phyloP scores from a whole-genome alignment of 139 green algal genomes.

The Volvox reticuliferus region DNA sequence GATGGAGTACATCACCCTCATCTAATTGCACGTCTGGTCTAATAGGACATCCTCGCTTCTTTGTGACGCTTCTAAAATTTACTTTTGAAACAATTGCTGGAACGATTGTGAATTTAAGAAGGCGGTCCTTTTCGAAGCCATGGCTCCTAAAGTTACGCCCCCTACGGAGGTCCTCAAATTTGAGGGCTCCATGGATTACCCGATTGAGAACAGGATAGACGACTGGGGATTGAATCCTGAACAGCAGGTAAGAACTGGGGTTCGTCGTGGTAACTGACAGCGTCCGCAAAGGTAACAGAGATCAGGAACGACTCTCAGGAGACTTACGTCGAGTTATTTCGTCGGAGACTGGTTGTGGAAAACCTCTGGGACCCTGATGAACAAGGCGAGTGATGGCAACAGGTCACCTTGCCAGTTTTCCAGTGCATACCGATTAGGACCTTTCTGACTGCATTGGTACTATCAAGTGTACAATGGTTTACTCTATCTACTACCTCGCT shows the following conservation, averaged over 20 bases:
- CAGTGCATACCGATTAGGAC: neutral
- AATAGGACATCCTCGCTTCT: too few relatives aligned
- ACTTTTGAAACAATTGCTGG: too few relatives aligned
- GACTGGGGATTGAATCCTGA: conserved; percentile 63
- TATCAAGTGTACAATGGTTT: neutral
- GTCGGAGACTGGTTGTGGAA: conserved; percentile 21
- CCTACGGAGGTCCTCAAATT: conserved; percentile 51
- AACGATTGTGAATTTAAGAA: too few relatives aligned
- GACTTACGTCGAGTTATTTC: conserved; percentile 59
- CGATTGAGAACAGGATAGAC: conserved; percentile 49
- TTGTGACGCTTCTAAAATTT: too few relatives aligned
- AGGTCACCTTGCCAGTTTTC: neutral
- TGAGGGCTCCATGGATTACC: conserved; percentile 58
- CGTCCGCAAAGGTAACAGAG: neutral
- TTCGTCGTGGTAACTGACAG: neutral
- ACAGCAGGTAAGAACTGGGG: conserved; percentile 46
- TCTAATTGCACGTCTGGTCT: too few relatives aligned
- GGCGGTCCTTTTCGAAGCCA: neutral
- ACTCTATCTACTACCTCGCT: neutral
- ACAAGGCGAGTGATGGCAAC: conserved; percentile 45
- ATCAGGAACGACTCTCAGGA: conserved; percentile 45
- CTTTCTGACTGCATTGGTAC: neutral
- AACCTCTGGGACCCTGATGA: conserved; percentile 40
- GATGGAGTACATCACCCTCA: too few relatives aligned
- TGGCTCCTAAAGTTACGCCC: conserved; percentile 6